These are phyloP conservation scores for Aspergillus biplanus DNA, from an alignment of 495 filamentous ascomycete species.

Conservation along the genomic window DNA sequence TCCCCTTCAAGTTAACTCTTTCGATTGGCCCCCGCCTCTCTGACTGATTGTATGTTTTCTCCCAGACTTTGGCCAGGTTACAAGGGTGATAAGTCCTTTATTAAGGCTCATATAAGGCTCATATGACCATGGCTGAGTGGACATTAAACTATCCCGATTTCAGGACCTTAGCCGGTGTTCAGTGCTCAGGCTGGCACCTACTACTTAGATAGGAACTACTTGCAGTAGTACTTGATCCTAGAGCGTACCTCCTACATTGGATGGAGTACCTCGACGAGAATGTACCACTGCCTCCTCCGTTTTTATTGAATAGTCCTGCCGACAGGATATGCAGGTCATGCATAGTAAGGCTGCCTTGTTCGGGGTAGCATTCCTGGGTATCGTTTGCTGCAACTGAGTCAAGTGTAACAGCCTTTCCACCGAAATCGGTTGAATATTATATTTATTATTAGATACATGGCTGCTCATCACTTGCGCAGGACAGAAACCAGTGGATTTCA, in stretches of 20 bases:
- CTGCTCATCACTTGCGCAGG: not conserved
- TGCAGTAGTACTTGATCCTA: constrained; percentile 22
- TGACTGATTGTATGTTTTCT: not conserved
- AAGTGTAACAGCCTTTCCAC: not conserved
- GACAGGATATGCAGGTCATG: constrained; percentile 10
- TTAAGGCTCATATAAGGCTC: not conserved
- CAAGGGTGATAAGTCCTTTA: not conserved
- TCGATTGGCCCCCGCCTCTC: not conserved
- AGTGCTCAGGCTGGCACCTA: constrained; percentile 18
- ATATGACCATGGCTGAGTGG: constrained; percentile 17
- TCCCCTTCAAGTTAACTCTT: constrained; percentile 7
- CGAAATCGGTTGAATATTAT: not conserved
- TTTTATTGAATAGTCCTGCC: constrained; percentile 3
- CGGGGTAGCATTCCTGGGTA: constrained; percentile 2
- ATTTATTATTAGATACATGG: not conserved
- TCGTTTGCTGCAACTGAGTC: not conserved
- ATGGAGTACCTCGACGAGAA: not conserved
- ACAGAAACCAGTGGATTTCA: not conserved
- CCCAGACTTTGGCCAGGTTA: not conserved
- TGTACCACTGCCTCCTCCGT: not conserved
- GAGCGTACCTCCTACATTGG: constrained; percentile 1
- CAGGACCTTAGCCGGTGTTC: constrained; percentile 20
- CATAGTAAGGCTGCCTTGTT: constrained; percentile 9
- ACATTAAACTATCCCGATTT: constrained; percentile 21
- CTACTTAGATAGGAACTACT: constrained; percentile 25